These are phyloP conservation scores for Cytospora schulzeri DNA, from an alignment of 2,329 filamentous ascomycete species.

Conservation along the genomic window DNA sequence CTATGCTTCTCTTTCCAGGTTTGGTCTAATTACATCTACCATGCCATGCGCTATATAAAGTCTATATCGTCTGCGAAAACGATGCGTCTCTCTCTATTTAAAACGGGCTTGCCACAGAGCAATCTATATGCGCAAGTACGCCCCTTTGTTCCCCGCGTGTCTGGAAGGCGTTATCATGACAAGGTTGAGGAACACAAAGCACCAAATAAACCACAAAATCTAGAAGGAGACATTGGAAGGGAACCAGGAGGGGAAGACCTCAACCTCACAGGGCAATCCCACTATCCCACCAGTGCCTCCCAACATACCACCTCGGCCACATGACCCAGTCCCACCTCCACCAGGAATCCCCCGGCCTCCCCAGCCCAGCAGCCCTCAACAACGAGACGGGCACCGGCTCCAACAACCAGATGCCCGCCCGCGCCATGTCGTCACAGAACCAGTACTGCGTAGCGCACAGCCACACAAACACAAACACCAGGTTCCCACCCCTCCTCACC, in stretches of 20 bases:
- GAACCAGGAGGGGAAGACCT: too few relatives aligned
- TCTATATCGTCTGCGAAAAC: not conserved
- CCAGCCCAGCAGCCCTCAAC: constrained; percentile 67
- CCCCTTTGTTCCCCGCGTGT: too few relatives aligned
- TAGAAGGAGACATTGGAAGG: too few relatives aligned
- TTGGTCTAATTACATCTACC: not conserved
- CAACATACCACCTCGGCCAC: constrained; percentile 58
- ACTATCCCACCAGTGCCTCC: constrained; percentile 62
- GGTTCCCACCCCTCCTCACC: constrained; percentile 58
- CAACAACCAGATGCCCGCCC: constrained; percentile 74
- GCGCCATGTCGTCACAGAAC: constrained; percentile 76
- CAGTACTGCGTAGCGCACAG: constrained; percentile 65
- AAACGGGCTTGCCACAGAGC: too few relatives aligned
- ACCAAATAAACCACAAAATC: not conserved
- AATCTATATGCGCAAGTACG: too few relatives aligned
- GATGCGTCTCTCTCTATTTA: not conserved
- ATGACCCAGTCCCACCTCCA: constrained; percentile 66
- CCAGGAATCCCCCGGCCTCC: constrained; percentile 61
- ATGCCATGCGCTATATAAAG: not conserved
- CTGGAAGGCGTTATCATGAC: not conserved
- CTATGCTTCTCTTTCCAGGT: too few relatives aligned
- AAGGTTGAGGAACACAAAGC: constrained; percentile 4
- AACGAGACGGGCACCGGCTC: constrained; percentile 80
- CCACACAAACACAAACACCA: constrained; percentile 66
- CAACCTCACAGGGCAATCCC: constrained; percentile 41